A percentile compares a stretch with the other conserved stretches of the same genome.
These are phyloP conservation scores for Yamadazyma mexicana DNA, from an alignment of 1,139 yeast species.

Conservation along the genomic window DNA sequence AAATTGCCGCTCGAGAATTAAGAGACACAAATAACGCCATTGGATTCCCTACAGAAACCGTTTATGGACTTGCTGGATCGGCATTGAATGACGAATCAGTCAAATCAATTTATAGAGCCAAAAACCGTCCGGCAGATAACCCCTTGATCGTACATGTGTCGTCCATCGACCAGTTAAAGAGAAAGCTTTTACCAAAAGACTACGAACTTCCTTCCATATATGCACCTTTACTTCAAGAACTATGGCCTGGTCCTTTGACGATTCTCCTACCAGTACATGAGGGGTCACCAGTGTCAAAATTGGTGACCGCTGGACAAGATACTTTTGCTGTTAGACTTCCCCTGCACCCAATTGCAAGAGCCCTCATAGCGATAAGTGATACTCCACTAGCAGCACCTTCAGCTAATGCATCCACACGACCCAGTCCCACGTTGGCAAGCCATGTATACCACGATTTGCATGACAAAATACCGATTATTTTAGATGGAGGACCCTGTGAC, in stretches of 20 bases:
- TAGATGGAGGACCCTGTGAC: conserved; percentile 89
- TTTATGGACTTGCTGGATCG: conserved; percentile 92
- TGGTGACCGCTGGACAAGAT: conserved; percentile 82
- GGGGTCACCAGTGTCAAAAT: conserved; percentile 57
- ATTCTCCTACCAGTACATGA: conserved; percentile 69
- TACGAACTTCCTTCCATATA: conserved; percentile 67
- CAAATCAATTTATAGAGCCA: conserved; percentile 74
- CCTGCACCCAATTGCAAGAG: conserved; percentile 83
- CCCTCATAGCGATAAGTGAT: conserved; percentile 82
- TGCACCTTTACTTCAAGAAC: conserved; percentile 55
- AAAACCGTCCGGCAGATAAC: conserved; percentile 92
- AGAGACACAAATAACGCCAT: conserved; percentile 58
- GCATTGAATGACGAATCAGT: conserved; percentile 77
- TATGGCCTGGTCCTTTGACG: conserved; percentile 98
- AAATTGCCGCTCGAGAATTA: conserved; percentile 59
- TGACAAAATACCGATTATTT: conserved; percentile 77
- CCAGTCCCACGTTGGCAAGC: conserved; percentile 85
- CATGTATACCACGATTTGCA: conserved; percentile 82
- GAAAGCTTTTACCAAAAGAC: conserved; percentile 49
- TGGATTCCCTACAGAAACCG: conserved; percentile 97
- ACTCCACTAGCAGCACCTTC: conserved; percentile 96
- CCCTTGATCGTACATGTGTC: conserved; percentile 91
- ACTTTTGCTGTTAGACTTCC: conserved; percentile 95
- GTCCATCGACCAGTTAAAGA: conserved; percentile 66
- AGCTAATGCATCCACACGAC: conserved; percentile 93